These are phyloP conservation scores for Penicillium fimorum DNA, from an alignment of 495 filamentous ascomycete species.

Conservation along the genomic window DNA sequence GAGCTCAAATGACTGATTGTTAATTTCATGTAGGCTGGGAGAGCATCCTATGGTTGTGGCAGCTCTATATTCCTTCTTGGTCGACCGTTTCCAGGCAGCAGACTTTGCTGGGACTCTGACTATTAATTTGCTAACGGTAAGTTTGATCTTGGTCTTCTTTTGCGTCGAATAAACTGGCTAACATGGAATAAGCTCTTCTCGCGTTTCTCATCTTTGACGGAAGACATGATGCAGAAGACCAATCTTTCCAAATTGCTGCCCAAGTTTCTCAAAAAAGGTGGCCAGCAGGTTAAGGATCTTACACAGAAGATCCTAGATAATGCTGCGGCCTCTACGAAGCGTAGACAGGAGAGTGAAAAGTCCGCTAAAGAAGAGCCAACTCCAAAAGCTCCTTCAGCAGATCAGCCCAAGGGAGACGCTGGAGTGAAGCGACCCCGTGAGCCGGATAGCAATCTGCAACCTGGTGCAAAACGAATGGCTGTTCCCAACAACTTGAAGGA, in stretches of 20 bases:
- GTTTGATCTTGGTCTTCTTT: constrained; percentile 1
- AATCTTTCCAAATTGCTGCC: constrained; percentile 65
- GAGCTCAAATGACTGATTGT: constrained; percentile 30
- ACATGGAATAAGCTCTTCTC: constrained; percentile 53
- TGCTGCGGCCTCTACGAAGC: constrained; percentile 53
- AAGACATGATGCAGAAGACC: constrained; percentile 59
- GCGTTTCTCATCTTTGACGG: constrained; percentile 61
- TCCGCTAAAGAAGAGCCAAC: constrained; percentile 37
- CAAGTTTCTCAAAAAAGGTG: constrained; percentile 65
- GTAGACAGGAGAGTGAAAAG: constrained; percentile 44
- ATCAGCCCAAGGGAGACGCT: constrained; percentile 20
- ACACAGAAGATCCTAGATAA: constrained; percentile 58
- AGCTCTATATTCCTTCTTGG: constrained; percentile 61
- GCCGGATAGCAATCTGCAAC: constrained; percentile 38
- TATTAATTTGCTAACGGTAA: constrained; percentile 61
- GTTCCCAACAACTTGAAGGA: constrained; percentile 34
- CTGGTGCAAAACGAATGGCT: constrained; percentile 42
- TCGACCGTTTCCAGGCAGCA: constrained; percentile 61
- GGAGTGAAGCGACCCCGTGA: constrained; percentile 50
- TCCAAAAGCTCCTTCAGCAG: constrained; percentile 18
- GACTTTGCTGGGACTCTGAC: constrained; percentile 65
- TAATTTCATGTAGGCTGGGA: constrained; percentile 46
- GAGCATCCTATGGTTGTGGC: constrained; percentile 56
- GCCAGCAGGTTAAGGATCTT: constrained; percentile 56
- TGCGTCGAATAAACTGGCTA: constrained; percentile 3